Conservation (phyloP, 768 basidiomycete species). For the Suillus cothurnatus region DNA sequence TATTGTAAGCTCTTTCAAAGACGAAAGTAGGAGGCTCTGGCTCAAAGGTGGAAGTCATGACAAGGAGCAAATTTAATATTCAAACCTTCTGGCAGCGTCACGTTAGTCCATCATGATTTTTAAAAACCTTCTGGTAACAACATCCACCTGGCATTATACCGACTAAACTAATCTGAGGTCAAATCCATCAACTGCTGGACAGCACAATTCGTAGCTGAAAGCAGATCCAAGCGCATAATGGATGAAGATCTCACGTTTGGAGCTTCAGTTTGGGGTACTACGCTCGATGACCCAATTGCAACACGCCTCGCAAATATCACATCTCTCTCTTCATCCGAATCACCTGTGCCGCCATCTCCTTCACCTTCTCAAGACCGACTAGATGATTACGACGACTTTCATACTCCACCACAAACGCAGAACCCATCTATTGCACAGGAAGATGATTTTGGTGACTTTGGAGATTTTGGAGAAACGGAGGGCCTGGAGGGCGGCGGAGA, state of each 20-base stretch:
- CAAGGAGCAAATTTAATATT: neutral
- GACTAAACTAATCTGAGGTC: neutral
- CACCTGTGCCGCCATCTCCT: slow-evolving; percentile 28
- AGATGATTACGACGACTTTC: slow-evolving; percentile 57
- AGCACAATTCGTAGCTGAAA: slow-evolving; percentile 15
- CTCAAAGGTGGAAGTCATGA: neutral
- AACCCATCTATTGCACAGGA: slow-evolving; percentile 45
- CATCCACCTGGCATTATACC: slow-evolving; percentile 6
- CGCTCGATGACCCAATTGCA: slow-evolving; percentile 36
- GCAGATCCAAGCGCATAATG: slow-evolving; percentile 40
- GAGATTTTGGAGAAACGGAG: slow-evolving; percentile 77
- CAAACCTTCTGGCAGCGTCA: neutral
- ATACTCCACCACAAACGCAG: slow-evolving; percentile 49
- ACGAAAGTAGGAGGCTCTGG: neutral
- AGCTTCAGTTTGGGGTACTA: slow-evolving; percentile 68
- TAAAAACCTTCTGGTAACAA: slow-evolving; percentile 1
- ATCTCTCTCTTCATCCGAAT: slow-evolving; percentile 20
- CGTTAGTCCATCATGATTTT: slow-evolving; percentile 1
- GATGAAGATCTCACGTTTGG: slow-evolving; percentile 76
- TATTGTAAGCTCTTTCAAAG: slow-evolving; percentile 3
- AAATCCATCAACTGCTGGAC: slow-evolving; percentile 3
- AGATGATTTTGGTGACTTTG: slow-evolving; percentile 88
- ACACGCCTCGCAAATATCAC: slow-evolving; percentile 30
- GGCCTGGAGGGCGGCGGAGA: slow-evolving; percentile 20
- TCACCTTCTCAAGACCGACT: slow-evolving; percentile 37